Evolutionary conservation across 768 basidiomycete species (phyloP).

Genomic region (Trametes coccinea): DNA sequence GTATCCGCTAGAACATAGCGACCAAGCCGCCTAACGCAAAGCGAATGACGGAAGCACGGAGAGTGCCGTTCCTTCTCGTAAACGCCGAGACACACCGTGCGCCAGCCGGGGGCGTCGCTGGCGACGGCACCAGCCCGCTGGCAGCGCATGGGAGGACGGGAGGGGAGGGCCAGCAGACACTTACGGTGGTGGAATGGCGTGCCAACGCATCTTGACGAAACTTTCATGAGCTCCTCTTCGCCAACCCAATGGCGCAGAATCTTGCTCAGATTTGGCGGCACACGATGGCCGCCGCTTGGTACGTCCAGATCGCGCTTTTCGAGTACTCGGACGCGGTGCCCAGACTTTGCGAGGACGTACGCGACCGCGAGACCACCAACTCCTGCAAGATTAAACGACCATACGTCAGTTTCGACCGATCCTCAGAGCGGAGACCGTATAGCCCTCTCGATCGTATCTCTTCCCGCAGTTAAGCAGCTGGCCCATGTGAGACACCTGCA

Average conservation of each 20-base stretch:
- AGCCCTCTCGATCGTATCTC: neutral
- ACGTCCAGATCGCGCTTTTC: constrained; percentile 47
- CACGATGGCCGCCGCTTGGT: constrained; percentile 43
- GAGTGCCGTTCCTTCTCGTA: neutral
- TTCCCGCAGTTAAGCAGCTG: too few relatives aligned
- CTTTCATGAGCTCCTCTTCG: constrained; percentile 42
- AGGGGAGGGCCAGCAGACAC: constrained; percentile 15
- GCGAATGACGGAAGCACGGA: neutral
- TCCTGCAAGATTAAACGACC: constrained; percentile 28
- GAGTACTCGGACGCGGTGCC: constrained; percentile 60
- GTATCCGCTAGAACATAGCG: neutral
- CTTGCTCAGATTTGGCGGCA: constrained; percentile 61
- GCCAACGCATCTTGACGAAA: constrained; percentile 37
- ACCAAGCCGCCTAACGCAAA: neutral
- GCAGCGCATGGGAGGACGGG: neutral
- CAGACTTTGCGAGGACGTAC: constrained; percentile 52
- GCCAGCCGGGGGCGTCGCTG: too few relatives aligned
- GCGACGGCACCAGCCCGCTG: too few relatives aligned
- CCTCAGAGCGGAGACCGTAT: neutral
- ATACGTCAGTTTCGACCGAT: neutral
- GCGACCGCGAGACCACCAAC: constrained; percentile 60
- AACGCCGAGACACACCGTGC: neutral
- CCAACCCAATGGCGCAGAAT: constrained; percentile 59
- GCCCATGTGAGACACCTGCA: neutral
- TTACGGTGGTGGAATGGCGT: constrained; percentile 38